Base-by-base conservation (phyloP, 1,284 basidiomycete genomes). In the Tremellales sp. region DNA sequence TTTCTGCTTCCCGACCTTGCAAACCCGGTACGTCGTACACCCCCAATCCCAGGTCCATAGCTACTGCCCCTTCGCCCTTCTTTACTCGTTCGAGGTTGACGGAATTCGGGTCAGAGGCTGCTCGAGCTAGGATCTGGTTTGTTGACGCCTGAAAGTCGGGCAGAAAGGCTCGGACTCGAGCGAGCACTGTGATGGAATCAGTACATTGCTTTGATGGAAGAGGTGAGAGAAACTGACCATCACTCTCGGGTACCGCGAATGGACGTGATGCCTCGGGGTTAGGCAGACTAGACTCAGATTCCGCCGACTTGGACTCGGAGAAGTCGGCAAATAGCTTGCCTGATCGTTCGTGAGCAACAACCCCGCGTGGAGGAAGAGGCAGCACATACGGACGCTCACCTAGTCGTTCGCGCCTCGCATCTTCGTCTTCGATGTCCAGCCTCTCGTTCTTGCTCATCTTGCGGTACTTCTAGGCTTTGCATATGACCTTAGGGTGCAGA, bases 111-210 rank as follows among this genome's bases (percentile, higher is more conserved):
- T 65, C 56, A 36, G 48, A 39, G 5, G 36, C 47, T 4, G 56
- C 56, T n/a, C 54, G 56, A 3, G 46, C 44, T 3, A 63, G 48
- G n/a, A 72, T 49, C 8, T 55, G 54, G 10, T 54, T 57, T 41
- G 69, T 72, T 13, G 63, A 62, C 3, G 51, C 48, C 12, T 61
- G 57, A 13, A 72, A 41, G 19, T 61, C 48, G 1, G 70, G 68
- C 11, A 72, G 56, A 55, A 72, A 72, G 8, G 61, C 62, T 46
- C 60, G 56, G 0, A 55, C 70, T 29, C 68, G 54, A 13, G 65
- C 57, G 1, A 72, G 54, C 0, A 56, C 67, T 69, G 48, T 19
- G 7, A 45, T 12, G 43, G 22, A 17, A 15, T 31, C 35, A 27
- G 13, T 15, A 21, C 15, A 26, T 26, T 4, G n/a, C n/a, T n/a